Evolutionary conservation across 305 asterid genomes (phyloP).

Genomic region (Fraxinus nigra): DNA sequence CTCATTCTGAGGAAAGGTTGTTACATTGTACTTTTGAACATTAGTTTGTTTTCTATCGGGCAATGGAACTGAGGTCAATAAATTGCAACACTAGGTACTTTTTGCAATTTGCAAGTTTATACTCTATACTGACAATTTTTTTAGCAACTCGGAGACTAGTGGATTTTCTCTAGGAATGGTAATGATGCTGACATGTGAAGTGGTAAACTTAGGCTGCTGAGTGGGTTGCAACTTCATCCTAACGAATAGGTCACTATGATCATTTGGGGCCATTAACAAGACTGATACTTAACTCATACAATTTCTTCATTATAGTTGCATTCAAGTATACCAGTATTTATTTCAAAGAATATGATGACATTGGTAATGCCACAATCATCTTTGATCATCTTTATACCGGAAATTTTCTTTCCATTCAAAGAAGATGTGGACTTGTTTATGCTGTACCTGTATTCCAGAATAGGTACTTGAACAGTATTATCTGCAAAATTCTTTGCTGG

Average conservation of each 20-base stretch:
- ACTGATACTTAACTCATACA: neutral
- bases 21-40: neutral
- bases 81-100: neutral
- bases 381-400: neutral
- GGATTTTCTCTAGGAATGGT: neutral
- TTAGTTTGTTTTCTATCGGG: neutral
- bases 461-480: neutral
- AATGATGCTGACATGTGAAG: neutral
- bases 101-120: neutral
- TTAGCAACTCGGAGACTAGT: neutral
- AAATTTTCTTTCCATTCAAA: neutral
- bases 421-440: neutral
- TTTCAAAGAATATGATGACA: neutral
- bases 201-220: neutral
- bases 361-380: neutral
- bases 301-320: neutral
- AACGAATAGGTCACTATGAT: neutral
- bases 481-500: neutral
- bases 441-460: neutral
- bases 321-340: neutral
- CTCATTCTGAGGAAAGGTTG: constrained; percentile 21
- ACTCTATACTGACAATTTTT: neutral
- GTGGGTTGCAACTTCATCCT: neutral
- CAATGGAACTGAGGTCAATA: neutral
- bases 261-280: neutral